Base-by-base conservation (phyloP, 257 asterid species). In the Fraxinus anomala region DNA sequence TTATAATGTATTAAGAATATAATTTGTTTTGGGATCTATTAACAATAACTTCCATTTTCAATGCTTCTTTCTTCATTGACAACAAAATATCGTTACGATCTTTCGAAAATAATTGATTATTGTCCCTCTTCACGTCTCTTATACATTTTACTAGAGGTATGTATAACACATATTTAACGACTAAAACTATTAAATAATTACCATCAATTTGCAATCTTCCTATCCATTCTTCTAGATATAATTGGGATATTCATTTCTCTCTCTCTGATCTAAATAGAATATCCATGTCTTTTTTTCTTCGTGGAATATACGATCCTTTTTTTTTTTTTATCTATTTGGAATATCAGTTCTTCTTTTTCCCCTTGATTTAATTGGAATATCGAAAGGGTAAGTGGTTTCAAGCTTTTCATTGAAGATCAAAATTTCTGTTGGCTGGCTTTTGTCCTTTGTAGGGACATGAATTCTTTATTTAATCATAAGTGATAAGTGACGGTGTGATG, bases 231-330 rank as follows among this genome's bases (percentile, higher is more conserved):
- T 47, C 59, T 47, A 3, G n/a, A 47, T 47, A 12, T 47, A n/a
- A 59, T 21, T 21, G 67, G 67, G 24, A 56, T 54, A 54, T 56
- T 7, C 3, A 21, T 33, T 17, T 16, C 23, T 17, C 3, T 19
- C 6, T 54, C 26, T 16, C 65, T 56, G 30, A 56, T 72, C 56
- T 75, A 17, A 65, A 72, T 36, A 70, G n/a, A 72, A 39, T 17
- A 65, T 81, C 39, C 40, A 71, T 54, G 72, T 4, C 16, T 21
- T 56, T 66, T 59, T 39, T 30, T 24, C 9, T 61, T 6, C 66
- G 70, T 70, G 47, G 28, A 37, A 56, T 31, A 28, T 80, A 13
- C 5, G 8, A 59, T 59, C 67, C 21, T 56, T 44, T 44, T 39
- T 42, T 9, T 42, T 42, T 6, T n/a, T n/a, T 21, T 21, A 59